Evolutionary conservation across 768 basidiomycete genomes (phyloP), one percentile per base, ranked within the genome.

Genomic region (Boletus reticulatus): DNA sequence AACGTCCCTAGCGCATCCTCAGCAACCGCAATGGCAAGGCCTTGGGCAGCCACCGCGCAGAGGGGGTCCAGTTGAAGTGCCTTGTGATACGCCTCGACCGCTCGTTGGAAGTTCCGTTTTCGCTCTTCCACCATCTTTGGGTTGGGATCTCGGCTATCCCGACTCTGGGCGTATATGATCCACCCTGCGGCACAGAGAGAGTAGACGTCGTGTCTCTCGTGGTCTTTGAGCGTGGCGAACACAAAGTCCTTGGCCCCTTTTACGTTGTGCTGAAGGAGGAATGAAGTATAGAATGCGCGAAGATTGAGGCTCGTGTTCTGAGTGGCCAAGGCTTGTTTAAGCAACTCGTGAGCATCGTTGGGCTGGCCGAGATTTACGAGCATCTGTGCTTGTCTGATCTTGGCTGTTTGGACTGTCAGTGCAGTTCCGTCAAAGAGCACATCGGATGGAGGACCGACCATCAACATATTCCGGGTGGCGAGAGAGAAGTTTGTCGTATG

Each of bases 401-500:
- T 98, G 60, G 95, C 96, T 98, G 63, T 42, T 49, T 43, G 41
- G 41, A 13, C 6, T 6, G 41, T 71, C 31, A 70, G 56, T 38
- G 14, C 6, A 17, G 5, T 7, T 39, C 41, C n/a, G 32, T 41
- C 11, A 14, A 51, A 36, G 37, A 42, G 29, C 8, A 20, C 8
- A 39, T 29, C 9, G 0, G 19, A 49, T 44, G n/a, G 32, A 48
- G 50, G 34, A 76, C 88, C 45, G 61, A 96, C 95, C 96, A 67
- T 98, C 96, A 22, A 94, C 83, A 67, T 96, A 98, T 73, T 98
- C 97, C 1, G 95, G 93, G 77, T 98, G 96, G 50, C 89, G 80
- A n/a, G 83, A 75, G 36, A 98, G 72, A 10, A 98, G 78, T 71
- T 94, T 93, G 46, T 87, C 84, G 63, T 95, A 98, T 2, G 92